Evolutionary conservation across 1,284 basidiomycete species (phyloP).

Genomic region (Malassezia pachydermatis): DNA sequence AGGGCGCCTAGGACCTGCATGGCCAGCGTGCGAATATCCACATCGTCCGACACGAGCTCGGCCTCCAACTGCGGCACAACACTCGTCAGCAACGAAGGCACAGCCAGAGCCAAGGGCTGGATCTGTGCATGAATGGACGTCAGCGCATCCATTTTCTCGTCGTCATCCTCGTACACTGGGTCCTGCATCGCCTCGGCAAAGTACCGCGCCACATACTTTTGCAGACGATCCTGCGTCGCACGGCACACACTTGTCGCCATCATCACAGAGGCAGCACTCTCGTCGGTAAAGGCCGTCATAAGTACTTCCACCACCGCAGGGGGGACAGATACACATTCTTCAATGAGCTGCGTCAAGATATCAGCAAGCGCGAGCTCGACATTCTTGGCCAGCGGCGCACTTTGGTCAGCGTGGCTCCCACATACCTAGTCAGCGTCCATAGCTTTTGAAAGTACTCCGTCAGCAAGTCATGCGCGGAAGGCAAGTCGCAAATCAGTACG

Average conservation of each 20-base stretch:
- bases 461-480: constrained; percentile 74
- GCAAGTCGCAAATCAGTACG: constrained; percentile 81
- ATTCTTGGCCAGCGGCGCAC: constrained; percentile 58
- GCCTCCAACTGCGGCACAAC: constrained; percentile 88
- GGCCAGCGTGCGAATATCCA: constrained; percentile 64
- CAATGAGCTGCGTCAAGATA: constrained; percentile 76
- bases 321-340: constrained; percentile 69
- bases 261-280: constrained; percentile 57
- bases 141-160: constrained; percentile 47
- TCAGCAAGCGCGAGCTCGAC: constrained; percentile 78
- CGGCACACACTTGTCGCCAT: constrained; percentile 84
- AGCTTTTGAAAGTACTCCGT: constrained; percentile 70
- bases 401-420: constrained; percentile 1
- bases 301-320: constrained; percentile 68
- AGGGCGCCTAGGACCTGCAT: constrained; percentile 79
- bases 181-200: constrained; percentile 45
- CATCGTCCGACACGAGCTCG: constrained; percentile 69
- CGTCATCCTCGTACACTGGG: constrained; percentile 34
- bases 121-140: constrained; percentile 66
- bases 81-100: constrained; percentile 70
- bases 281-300: constrained; percentile 73
- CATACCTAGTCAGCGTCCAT: constrained; percentile 63
- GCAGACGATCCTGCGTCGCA: constrained; percentile 69
- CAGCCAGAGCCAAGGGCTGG: constrained; percentile 68
- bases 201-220: constrained; percentile 69